Base-by-base conservation (phyloP, 176 grass and related monocot species). In the Puya raimondii region DNA sequence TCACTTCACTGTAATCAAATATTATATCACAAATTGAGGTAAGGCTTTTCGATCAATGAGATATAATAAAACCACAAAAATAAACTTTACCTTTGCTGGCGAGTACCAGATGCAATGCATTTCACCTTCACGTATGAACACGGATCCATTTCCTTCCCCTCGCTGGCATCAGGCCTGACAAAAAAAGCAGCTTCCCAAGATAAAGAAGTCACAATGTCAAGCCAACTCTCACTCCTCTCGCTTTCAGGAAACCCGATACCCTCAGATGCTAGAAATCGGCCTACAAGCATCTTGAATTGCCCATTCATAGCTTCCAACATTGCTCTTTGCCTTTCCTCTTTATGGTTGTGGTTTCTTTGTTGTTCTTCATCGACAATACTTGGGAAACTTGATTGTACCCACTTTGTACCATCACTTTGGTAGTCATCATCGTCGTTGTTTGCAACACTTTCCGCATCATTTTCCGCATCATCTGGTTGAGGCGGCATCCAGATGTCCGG, bases 281-380 rank as follows among this genome's bases (percentile, higher is more conserved):
- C 84, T 47, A 88, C 95, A 64, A 99, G 95, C 81, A 93, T 85
- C 75, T 88, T 99, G 50, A 93, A 82, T 68, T 99, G 95, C 49
- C 95, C 90, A 80, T 88, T 99, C 90, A 99, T 91, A 64, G 87
- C 95, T 70, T 91, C 90, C 56, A 88, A 78, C 95, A 99, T 99
- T 14, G 87, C 90, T 15, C 77, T 85, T 70, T 93, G 79, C 53
- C 95, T 81, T 78, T 84, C 84, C 13, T 85, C 87, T 64, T 69
- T 80, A 49, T 61, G 74, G 77, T 71, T 80, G 50, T 80, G 10
- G 67, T 50, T 52, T 14, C 66, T 48, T 4, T 84, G 72, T 58
- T 87, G 18, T 63, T 85, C 76, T 51, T 85, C 80, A 51, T 65
- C 27, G 7, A 69, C 80, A 72, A 42, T 27, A 64, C 73, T 67